Evolutionary conservation across 176 grass and related monocot species (phyloP).

Genomic region (Aechmea fasciata): DNA sequence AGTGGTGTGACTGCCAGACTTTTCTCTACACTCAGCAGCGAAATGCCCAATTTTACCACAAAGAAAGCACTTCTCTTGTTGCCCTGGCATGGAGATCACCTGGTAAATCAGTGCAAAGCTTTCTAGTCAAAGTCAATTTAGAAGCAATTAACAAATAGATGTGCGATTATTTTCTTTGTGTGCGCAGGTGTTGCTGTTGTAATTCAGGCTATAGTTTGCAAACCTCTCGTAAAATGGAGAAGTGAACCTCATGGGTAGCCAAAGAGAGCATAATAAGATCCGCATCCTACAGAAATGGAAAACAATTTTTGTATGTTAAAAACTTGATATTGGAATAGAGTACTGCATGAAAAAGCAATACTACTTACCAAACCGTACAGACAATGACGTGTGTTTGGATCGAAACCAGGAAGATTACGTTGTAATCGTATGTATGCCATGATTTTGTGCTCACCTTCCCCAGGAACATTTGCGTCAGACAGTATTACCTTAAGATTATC

Average conservation of each 20-base stretch:
- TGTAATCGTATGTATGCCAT: slow-evolving; percentile 96
- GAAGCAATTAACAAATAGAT: background rate
- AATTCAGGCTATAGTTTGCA: slow-evolving; percentile 21
- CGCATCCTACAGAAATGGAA: slow-evolving; percentile 59
- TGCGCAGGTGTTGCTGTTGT: background rate
- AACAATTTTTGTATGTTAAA: slow-evolving; percentile 11
- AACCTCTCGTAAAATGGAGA: slow-evolving; percentile 99
- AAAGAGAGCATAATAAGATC: slow-evolving; percentile 99
- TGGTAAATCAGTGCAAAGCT: slow-evolving; percentile 57
- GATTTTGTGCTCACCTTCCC: slow-evolving; percentile 92
- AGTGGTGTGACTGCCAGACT: slow-evolving; percentile 15
- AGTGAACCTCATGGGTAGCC: slow-evolving; percentile 88
- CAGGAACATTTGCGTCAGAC: slow-evolving; percentile 98
- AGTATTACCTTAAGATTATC: slow-evolving; percentile 73
- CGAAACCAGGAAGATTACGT: slow-evolving; percentile 77
- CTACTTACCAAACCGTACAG: slow-evolving; percentile 86
- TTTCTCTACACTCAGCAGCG: slow-evolving; percentile 82
- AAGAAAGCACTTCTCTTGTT: slow-evolving; percentile 91
- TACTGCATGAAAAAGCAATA: background rate
- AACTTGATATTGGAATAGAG: background rate
- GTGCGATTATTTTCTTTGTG: background rate
- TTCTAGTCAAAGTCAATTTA: slow-evolving; percentile 1
- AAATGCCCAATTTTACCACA: slow-evolving; percentile 88
- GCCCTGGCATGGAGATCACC: slow-evolving; percentile 90
- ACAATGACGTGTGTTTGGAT: slow-evolving; percentile 81